Evolutionary conservation across 805 yeast species (phyloP).

Genomic region (Candida sanyiensis): DNA sequence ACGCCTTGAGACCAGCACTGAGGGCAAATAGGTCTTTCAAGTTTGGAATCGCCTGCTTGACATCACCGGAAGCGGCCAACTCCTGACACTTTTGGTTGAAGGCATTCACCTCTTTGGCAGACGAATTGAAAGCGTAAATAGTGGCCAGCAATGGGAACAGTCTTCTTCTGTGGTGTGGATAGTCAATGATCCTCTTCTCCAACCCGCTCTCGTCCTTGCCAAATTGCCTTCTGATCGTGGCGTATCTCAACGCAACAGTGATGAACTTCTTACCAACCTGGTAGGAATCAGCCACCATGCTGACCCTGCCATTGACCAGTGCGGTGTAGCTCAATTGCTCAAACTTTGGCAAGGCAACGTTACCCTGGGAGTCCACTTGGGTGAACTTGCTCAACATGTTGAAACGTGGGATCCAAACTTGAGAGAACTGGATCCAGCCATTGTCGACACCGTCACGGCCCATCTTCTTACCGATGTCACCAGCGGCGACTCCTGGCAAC

Average conservation of each 20-base stretch:
- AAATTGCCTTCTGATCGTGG: slow-evolving; percentile 81
- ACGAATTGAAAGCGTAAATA: slow-evolving; percentile 66
- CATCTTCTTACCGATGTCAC: slow-evolving; percentile 94
- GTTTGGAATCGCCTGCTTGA: slow-evolving; percentile 46
- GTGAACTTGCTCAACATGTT: slow-evolving; percentile 80
- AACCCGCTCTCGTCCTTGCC: slow-evolving; percentile 39
- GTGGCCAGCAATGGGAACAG: slow-evolving; percentile 75
- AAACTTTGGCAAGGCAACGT: slow-evolving; percentile 67
- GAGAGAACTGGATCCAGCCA: slow-evolving; percentile 91
- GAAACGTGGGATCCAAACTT: slow-evolving; percentile 78
- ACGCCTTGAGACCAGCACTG: slow-evolving; percentile 86
- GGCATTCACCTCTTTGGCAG: slow-evolving; percentile 40
- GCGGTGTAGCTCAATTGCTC: slow-evolving; percentile 90
- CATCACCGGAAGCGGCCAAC: slow-evolving; percentile 29
- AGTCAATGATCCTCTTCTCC: slow-evolving; percentile 23
- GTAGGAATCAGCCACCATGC: slow-evolving; percentile 83
- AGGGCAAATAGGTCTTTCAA: slow-evolving; percentile 75
- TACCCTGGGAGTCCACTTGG: slow-evolving; percentile 62
- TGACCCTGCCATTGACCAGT: slow-evolving; percentile 79
- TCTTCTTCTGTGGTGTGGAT: slow-evolving; percentile 75
- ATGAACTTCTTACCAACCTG: slow-evolving; percentile 72
- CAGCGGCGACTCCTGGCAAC: slow-evolving; percentile 73
- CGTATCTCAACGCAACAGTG: slow-evolving; percentile 84
- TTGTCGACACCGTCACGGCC: slow-evolving; percentile 95
- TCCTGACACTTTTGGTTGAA: slow-evolving; percentile 42